phyloP scores from a whole-genome alignment of 73 alveolate genomes.

The Blepharisma stoltei region DNA sequence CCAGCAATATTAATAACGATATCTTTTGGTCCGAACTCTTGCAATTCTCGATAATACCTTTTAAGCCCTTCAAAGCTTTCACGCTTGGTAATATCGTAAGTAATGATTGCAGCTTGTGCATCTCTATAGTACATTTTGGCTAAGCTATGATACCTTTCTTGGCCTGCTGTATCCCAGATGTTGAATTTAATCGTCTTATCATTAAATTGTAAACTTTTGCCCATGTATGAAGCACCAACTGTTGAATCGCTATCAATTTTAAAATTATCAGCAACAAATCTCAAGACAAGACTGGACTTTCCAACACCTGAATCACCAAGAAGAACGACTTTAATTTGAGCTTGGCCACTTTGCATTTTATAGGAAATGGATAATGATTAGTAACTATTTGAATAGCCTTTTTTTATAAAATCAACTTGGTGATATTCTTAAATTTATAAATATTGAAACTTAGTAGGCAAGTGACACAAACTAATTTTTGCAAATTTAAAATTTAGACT shows the following conservation, averaged over 20 bases:
- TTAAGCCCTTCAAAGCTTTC: constrained; percentile 66
- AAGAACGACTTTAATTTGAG: constrained; percentile 64
- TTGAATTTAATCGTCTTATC: constrained; percentile 24
- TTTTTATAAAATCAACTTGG: too few relatives aligned
- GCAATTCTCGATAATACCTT: constrained; percentile 69
- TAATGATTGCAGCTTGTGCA: constrained; percentile 81
- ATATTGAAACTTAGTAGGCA: too few relatives aligned
- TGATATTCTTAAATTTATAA: too few relatives aligned
- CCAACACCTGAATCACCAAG: constrained; percentile 93
- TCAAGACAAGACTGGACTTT: constrained; percentile 67
- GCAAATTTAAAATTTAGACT: too few relatives aligned
- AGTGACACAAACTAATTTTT: too few relatives aligned
- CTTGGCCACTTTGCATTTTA: constrained; percentile 26
- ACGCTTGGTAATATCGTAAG: constrained; percentile 65
- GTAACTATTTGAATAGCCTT: too few relatives aligned
- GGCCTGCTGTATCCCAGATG: constrained; percentile 96
- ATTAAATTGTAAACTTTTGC: constrained; percentile 46
- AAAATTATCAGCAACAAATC: constrained; percentile 56
- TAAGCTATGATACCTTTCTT: constrained; percentile 69
- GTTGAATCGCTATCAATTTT: constrained; percentile 61
- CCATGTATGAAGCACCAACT: constrained; percentile 71
- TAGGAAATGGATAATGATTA: too few relatives aligned
- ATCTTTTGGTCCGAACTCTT: constrained; percentile 65
- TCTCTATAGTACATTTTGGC: constrained; percentile 79
- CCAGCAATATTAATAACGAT: constrained; percentile 76